Evolutionary conservation across 306 rosid genomes (phyloP), one percentile per base, ranked within the genome.

Genomic region (Dryas octopetala): DNA sequence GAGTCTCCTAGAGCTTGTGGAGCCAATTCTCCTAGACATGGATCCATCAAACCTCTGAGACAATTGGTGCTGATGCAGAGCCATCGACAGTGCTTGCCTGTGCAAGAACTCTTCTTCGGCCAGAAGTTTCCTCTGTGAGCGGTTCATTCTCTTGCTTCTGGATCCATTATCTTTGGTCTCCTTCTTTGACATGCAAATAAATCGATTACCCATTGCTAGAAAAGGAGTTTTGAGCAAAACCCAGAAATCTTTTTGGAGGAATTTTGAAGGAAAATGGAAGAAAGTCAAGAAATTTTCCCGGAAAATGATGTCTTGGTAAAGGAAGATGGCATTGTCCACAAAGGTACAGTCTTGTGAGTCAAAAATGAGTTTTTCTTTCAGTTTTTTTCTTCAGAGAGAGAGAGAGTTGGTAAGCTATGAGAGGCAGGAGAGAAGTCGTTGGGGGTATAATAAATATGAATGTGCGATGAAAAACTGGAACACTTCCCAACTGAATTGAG

Each of bases 11-110:
- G 96, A 88, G 84, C 98, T 93, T 0, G 93, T 93, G 45, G 98
- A 89, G 60, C 98, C 99, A 76, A 89, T 83, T 81, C 98, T 76
- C 46, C 97, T 68, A 14, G 99, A 96, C 95, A 88, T 92, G n/a
- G 99, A 96, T 10, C 98, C 98, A 13, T 96, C 99, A 66, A 92
- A 92, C 85, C 99, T 90, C 86, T 96, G 99, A 66, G 99, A 96
- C 78, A 86, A 66, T 68, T 95, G 99, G 70, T 92, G 97, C 81
- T 96, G 97, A 6, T 92, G 97, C 76, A 96, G 90, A 47, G 95
- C 97, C 93, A 90, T 86, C 13, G 98, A 90, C 16, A 96, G 86
- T 66, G 98, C 97, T 68, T 96, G 98, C 53, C 83, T 93, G 88
- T 96, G 98, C 81, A 92, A 70, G 48, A 69, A 87, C 81, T 96